Percentiles rank a stretch among this genome's conserved stretches.
Conservation (phyloP, 179 eudicot genomes). For the Pouteria campechiana region DNA sequence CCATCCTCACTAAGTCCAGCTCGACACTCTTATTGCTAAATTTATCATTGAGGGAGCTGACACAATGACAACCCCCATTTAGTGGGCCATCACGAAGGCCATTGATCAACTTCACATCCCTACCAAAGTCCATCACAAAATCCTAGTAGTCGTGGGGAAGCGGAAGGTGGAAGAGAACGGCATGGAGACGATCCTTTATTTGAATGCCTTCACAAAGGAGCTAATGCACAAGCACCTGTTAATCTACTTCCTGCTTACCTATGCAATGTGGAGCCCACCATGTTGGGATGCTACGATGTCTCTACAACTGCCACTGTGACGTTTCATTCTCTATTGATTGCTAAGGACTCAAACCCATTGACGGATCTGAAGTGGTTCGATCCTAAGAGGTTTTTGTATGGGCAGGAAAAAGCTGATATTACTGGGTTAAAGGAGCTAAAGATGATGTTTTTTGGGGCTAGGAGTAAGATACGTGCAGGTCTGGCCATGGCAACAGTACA, state of each 20-base stretch:
- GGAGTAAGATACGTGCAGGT: conserved; percentile 88
- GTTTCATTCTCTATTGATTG: conserved; percentile 52
- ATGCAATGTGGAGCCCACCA: conserved; percentile 60
- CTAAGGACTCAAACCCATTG: conserved; percentile 73
- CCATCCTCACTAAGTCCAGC: conserved; percentile 43
- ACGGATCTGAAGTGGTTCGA: conserved; percentile 47
- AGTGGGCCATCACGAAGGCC: conserved; percentile 70
- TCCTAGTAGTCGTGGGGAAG: conserved; percentile 33
- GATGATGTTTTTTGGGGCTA: conserved; percentile 84
- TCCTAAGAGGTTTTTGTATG: conserved; percentile 62
- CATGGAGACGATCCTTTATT: conserved; percentile 47
- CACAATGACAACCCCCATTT: conserved; percentile 72
- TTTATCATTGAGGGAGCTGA: conserved; percentile 84
- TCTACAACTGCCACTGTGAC: conserved; percentile 60
- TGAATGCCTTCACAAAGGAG: conserved; percentile 75
- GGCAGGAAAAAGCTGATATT: conserved; percentile 70
- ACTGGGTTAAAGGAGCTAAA: conserved; percentile 47
- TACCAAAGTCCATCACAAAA: conserved; percentile 40
- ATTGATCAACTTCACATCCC: conserved; percentile 62
- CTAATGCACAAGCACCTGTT: conserved; percentile 76
- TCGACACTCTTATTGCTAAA: conserved; percentile 75
- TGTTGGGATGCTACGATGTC: conserved; percentile 62
- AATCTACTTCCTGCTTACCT: conserved; percentile 72
- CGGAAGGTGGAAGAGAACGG: conserved; percentile 53
- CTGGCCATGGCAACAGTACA: conserved; percentile 71